A percentile compares a stretch with the other conserved stretches of the same genome.
Conservation (phyloP, 2,329 filamentous ascomycete genomes). For the Claviceps capensis region DNA sequence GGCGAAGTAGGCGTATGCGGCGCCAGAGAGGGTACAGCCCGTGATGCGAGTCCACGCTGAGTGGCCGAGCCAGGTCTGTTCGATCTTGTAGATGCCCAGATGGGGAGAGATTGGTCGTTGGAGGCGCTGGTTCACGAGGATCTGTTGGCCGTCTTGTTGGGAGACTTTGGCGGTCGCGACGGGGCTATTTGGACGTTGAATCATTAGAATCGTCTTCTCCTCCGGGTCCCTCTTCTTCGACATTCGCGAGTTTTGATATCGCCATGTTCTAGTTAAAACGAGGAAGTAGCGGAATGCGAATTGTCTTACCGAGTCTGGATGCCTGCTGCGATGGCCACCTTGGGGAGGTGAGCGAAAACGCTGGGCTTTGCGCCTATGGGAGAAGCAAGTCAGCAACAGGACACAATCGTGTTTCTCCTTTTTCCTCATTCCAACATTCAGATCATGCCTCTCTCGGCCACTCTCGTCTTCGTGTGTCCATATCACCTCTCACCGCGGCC, state of each 20-base stretch:
- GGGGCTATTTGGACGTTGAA: conserved; percentile 18
- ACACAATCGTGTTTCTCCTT: not conserved
- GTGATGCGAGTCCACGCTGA: conserved; percentile 70
- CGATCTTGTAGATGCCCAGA: conserved; percentile 70
- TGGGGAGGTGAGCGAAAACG: conserved; percentile 28
- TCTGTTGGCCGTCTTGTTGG: conserved; percentile 37
- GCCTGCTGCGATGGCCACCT: conserved; percentile 28
- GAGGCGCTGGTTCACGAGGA: conserved; percentile 72
- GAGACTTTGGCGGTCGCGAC: conserved; percentile 45
- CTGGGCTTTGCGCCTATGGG: conserved; percentile 26
- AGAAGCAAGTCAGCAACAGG: conserved; percentile 5
- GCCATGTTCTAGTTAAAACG: not conserved
- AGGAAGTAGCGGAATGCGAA: not conserved
- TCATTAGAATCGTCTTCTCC: not conserved
- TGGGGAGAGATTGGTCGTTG: conserved; percentile 75
- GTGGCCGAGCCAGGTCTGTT: conserved; percentile 73
- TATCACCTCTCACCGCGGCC: no score
- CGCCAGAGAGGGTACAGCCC: conserved; percentile 56
- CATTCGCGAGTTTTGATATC: not conserved
- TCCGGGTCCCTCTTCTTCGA: not conserved
- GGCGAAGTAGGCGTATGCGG: conserved; percentile 66
- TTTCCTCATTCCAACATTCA: not conserved
- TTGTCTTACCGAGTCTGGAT: conserved; percentile 33
- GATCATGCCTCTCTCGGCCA: not conserved
- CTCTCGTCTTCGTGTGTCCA: no score